Percentiles rank a stretch among this genome's conserved stretches.
These are phyloP conservation scores for Otatea glauca DNA, from an alignment of 176 grass and related monocot species.

Conservation along the genomic window DNA sequence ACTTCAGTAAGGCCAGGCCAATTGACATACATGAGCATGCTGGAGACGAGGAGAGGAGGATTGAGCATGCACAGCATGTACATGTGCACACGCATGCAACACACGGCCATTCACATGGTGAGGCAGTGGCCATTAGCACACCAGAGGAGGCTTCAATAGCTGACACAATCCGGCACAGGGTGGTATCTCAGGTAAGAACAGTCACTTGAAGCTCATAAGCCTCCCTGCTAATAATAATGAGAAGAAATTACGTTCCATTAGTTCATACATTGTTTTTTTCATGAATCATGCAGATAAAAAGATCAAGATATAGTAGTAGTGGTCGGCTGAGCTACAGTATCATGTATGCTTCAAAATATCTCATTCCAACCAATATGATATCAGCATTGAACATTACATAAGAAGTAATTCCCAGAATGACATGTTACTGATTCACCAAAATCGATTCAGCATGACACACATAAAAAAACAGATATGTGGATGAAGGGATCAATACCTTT, in stretches of 20 bases:
- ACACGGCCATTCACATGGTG: conserved; percentile 60
- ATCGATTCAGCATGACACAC: background rate
- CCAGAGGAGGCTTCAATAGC: conserved; percentile 57
- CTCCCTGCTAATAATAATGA: conserved; percentile 30
- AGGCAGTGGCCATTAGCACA: conserved; percentile 27
- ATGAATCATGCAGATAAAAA: conserved; percentile 7
- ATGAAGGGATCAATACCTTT: conserved; percentile 36
- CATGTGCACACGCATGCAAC: conserved; percentile 57
- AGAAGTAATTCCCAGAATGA: background rate
- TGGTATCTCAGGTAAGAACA: conserved; percentile 86
- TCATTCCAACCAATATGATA: conserved; percentile 12
- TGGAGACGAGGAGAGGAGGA: conserved; percentile 35
- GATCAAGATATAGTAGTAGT: conserved; percentile 2
- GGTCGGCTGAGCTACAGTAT: background rate
- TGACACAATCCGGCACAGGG: conserved; percentile 76
- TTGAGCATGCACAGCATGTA: conserved; percentile 37
- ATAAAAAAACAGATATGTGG: background rate
- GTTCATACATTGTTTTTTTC: background rate
- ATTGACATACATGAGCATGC: conserved; percentile 50
- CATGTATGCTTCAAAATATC: conserved; percentile 16
- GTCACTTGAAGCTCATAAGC: conserved; percentile 21
- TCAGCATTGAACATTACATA: background rate
- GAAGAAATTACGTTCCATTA: conserved; percentile 13
- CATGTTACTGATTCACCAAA: conserved; percentile 15
- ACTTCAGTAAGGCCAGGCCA: conserved; percentile 86